These are phyloP conservation scores for Arthrinium puccinioides DNA, from an alignment of 2,329 filamentous ascomycete species.

Conservation along the genomic window DNA sequence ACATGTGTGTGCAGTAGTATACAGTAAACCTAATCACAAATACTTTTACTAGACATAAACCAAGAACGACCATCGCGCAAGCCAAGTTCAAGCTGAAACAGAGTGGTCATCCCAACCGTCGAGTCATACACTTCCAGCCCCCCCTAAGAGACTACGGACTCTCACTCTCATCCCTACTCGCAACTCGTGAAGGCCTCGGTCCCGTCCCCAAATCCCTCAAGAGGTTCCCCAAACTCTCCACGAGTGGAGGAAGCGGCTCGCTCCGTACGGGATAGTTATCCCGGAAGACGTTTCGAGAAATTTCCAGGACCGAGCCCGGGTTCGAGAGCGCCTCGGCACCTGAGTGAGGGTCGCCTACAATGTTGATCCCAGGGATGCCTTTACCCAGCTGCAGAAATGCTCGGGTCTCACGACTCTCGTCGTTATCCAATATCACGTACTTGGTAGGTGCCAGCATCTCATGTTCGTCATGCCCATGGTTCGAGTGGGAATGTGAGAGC, in stretches of 20 bases:
- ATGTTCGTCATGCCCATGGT: background rate
- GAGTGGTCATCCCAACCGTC: too few relatives aligned
- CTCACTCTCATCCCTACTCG: constrained; percentile 12
- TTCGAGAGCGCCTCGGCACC: constrained; percentile 14
- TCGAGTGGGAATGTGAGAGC: constrained; percentile 7
- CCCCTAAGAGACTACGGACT: too few relatives aligned
- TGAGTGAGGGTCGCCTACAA: constrained; percentile 2
- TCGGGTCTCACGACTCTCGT: constrained; percentile 15
- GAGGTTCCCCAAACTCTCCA: constrained; percentile 17
- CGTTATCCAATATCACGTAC: constrained; percentile 15
- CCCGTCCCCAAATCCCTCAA: constrained; percentile 17
- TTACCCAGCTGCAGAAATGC: constrained; percentile 17
- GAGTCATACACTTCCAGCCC: too few relatives aligned
- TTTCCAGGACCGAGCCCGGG: constrained; percentile 12
- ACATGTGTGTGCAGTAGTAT: too few relatives aligned
- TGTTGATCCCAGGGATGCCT: constrained; percentile 12
- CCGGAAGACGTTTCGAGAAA: constrained; percentile 14
- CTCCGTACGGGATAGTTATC: constrained; percentile 17
- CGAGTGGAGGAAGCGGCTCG: constrained; percentile 22
- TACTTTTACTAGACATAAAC: too few relatives aligned
- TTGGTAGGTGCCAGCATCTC: constrained; percentile 4
- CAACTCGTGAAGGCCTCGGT: constrained; percentile 4
- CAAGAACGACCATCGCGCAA: too few relatives aligned
- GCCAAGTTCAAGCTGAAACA: too few relatives aligned
- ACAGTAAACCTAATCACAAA: too few relatives aligned